Percentiles rank a stretch among this genome's conserved stretches.
Conservation (phyloP, 2,329 filamentous ascomycete species). For the Paecilomyces sp. region DNA sequence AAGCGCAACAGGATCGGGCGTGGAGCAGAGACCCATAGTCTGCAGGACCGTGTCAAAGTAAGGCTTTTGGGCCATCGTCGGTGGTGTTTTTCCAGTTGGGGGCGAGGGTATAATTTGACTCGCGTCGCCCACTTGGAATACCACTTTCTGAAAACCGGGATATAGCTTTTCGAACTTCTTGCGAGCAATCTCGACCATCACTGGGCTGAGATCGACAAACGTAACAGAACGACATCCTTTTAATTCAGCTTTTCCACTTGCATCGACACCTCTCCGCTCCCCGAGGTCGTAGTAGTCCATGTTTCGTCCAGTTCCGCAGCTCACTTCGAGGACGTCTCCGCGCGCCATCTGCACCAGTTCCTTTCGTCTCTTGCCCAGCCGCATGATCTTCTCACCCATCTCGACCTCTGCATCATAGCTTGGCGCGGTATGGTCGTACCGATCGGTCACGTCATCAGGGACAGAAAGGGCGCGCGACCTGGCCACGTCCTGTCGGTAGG, state of each 20-base stretch:
- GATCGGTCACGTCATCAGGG: constrained; percentile 38
- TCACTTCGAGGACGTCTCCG: constrained; percentile 44
- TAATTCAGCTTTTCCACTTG: constrained; percentile 20
- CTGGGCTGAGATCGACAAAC: constrained; percentile 41
- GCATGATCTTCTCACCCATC: constrained; percentile 35
- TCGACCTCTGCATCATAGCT: constrained; percentile 42
- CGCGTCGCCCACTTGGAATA: constrained; percentile 31
- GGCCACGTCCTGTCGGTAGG: constrained; percentile 31
- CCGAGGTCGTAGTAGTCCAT: constrained; percentile 38
- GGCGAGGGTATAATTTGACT: constrained; percentile 16
- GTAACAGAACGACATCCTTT: constrained; percentile 35
- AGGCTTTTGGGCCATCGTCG: background rate
- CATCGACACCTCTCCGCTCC: constrained; percentile 23
- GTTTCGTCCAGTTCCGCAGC: constrained; percentile 45
- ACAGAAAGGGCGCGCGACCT: constrained; percentile 23
- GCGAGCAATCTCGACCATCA: constrained; percentile 41
- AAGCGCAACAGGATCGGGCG: constrained; percentile 34
- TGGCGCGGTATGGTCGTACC: constrained; percentile 37
- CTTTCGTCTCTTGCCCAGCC: constrained; percentile 33
- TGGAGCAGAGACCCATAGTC: constrained; percentile 46
- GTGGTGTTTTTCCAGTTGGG: background rate
- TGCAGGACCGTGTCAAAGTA: constrained; percentile 43
- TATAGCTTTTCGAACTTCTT: constrained; percentile 34
- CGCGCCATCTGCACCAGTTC: constrained; percentile 35
- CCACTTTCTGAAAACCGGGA: constrained; percentile 23